Base-by-base conservation (phyloP, 164 flowering plant species). In the Cinnamomum chago region DNA sequence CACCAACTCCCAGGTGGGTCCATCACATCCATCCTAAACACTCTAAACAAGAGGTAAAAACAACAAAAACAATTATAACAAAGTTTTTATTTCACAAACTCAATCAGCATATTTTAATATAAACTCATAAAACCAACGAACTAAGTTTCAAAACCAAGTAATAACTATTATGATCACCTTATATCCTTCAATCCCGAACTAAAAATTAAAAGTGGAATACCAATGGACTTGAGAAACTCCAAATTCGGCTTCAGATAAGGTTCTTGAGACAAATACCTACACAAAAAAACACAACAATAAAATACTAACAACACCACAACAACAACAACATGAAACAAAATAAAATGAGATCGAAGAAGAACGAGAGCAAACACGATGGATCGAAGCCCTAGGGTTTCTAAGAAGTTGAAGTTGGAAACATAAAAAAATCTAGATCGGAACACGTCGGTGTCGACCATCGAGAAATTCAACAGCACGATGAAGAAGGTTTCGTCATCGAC, bases 391-490 rank as follows among this genome's bases (percentile, higher is more conserved):
- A 94, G 87, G 58, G 92, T 86, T 74, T 88, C 85, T 20, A 94
- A 78, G 83, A 94, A 94, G 72, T 88, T 71, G 81, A 92, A 92
- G 88, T 91, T 92, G 70, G 93, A 81, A 5, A 84, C 71, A 69
- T 92, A 93, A 2, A 97, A 97, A 70, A 92, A 94, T n/a, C 98
- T 97, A 52, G 98, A 94, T 79, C 97, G 72, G 83, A 84, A 94
- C 47, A 94, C 76, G 58, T 97, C 97, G 75, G 87, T 78, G 47
- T 92, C 97, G 23, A 94, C 98, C 92, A 94, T 84, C 4, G 97
- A 78, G 76, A 94, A 94, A 81, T 94, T 94, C 66, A 92, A 82
- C 3, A 97, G 98, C n/a, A 95, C 95, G 0, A 82, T 85, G 20
- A 82, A 84, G 5, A 76, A 55, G 47, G 58, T 79, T 17, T 67